Evolutionary conservation across 306 rosid genomes (phyloP), one percentile per base, ranked within the genome.

Genomic region (Quercus wislizeni): DNA sequence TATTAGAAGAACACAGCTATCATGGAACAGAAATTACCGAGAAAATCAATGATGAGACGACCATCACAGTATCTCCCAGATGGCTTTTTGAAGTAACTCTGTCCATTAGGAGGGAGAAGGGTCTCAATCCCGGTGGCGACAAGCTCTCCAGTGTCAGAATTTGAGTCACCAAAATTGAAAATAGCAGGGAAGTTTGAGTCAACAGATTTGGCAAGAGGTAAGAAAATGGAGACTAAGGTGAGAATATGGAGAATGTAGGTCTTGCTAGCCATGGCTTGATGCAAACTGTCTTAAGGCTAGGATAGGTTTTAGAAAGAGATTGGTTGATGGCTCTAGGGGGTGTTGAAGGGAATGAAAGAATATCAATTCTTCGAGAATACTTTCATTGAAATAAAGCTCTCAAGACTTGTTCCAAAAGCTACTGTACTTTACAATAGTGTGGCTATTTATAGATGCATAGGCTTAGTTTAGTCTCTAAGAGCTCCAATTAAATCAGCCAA

Each of bases 61-160:
- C 99, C 99, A 82, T 95, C 96, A 11, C 85, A 83, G 83, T 89
- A 95, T 95, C 99, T 91, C 69, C 98, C 99, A 9, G 96, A 87
- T n/a, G 97, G 97, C 30, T 12, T 69, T 21, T 81, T 83, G 75
- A 95, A 95, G 86, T 85, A 82, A 68, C 46, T 83, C 21, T 90
- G 86, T n/a, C 97, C 95, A 78, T 92, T 30, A 28, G 98, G 99
- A 1, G 89, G 90, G 64, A 71, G 10, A 41, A 93, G 80, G 85
- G 58, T 79, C 84, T 91, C 98, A 33, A 93, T 80, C 78, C 92
- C 98, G 19, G 96, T 69, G 20, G 95, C 74, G 13, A 93, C 61
- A 46, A 95, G 93, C 19, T 79, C 65, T 3, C 99, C 99, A 0
- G 96, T 92, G 76, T 95, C 98, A 69, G 98, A 95, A 87, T 95